Percentiles rank a stretch among this genome's conserved stretches.
Conservation (phyloP, 805 yeast genomes). For the Brettanomyces sp. region DNA sequence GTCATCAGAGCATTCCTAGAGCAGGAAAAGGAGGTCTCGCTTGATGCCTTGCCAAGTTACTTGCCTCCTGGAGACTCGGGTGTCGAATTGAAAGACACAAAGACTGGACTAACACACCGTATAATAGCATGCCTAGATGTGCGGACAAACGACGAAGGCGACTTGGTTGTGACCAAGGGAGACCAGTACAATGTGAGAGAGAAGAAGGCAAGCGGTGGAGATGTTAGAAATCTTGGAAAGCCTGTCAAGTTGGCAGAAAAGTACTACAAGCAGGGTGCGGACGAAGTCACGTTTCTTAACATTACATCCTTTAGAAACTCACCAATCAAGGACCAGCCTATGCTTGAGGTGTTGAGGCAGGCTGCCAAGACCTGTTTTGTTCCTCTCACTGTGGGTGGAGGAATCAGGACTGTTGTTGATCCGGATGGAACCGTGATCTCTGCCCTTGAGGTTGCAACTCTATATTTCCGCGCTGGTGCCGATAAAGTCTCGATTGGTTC, state of each 20-base stretch:
- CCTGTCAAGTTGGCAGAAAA: conserved; percentile 91
- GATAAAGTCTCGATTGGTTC: conserved; percentile 98
- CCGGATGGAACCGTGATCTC: conserved; percentile 73
- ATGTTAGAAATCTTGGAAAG: conserved; percentile 89
- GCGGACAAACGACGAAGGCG: conserved; percentile 91
- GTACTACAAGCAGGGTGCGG: conserved; percentile 92
- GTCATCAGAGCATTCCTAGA: conserved; percentile 66
- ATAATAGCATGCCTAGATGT: conserved; percentile 95
- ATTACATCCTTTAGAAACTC: conserved; percentile 94
- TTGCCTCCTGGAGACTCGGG: not conserved
- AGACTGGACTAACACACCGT: conserved; percentile 72
- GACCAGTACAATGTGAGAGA: conserved; percentile 98
- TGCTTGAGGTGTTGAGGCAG: conserved; percentile 76
- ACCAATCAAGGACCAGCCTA: conserved; percentile 88
- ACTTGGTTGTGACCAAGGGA: conserved; percentile 95
- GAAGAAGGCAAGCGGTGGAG: conserved; percentile 38
- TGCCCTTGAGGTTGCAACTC: conserved; percentile 83
- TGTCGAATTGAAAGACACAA: conserved; percentile 10
- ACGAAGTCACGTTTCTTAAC: conserved; percentile 89
- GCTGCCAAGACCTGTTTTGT: conserved; percentile 91
- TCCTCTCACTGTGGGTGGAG: conserved; percentile 98
- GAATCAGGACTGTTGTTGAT: conserved; percentile 83
- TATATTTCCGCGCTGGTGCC: conserved; percentile 94
- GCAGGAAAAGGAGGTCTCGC: conserved; percentile 23
- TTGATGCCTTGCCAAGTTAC: not conserved